Percentiles rank a stretch among this genome's conserved stretches.
phyloP scores from a whole-genome alignment of 2,329 filamentous ascomycete species.

The Ceratocystis lukuohia region DNA sequence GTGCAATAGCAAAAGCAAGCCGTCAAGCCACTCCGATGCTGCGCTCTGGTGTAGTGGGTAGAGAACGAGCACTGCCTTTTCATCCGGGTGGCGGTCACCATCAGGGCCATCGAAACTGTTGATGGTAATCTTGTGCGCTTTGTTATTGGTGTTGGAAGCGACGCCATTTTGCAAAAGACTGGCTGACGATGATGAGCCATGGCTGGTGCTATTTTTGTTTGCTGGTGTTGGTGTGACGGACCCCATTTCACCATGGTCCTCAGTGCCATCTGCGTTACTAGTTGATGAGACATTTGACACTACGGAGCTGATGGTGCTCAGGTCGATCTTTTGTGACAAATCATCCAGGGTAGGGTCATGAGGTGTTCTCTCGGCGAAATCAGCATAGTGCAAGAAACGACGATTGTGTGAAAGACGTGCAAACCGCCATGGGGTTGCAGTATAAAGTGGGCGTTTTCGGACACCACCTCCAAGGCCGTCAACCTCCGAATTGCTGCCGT shows the following conservation, averaged over 20 bases:
- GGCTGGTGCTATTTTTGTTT: background rate
- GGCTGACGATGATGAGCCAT: background rate
- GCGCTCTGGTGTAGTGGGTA: conserved; percentile 67
- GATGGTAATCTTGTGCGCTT: conserved; percentile 79
- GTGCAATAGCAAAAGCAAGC: conserved; percentile 83
- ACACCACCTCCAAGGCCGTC: conserved; percentile 17
- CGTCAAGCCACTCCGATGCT: conserved; percentile 94
- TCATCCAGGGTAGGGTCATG: conserved; percentile 59
- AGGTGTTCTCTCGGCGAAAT: conserved; percentile 55
- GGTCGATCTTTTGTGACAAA: conserved; percentile 70
- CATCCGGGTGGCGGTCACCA: conserved; percentile 34
- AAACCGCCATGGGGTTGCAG: conserved; percentile 59
- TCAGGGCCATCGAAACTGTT: conserved; percentile 50
- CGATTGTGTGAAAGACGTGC: conserved; percentile 83
- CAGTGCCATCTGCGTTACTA: conserved; percentile 36
- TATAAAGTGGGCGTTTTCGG: conserved; percentile 30
- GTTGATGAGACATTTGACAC: conserved; percentile 78
- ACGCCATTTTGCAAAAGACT: background rate
- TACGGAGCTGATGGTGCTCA: conserved; percentile 78
- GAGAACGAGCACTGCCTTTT: conserved; percentile 67
- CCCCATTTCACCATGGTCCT: conserved; percentile 29
- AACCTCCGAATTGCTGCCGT: conserved; percentile 9
- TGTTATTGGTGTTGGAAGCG: conserved; percentile 20
- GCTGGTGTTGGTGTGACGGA: conserved; percentile 7
- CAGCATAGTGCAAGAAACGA: conserved; percentile 76